Percentiles rank a stretch among this genome's conserved stretches.
phyloP scores from a whole-genome alignment of 345 rosid genomes.

The Populus davidiana region DNA sequence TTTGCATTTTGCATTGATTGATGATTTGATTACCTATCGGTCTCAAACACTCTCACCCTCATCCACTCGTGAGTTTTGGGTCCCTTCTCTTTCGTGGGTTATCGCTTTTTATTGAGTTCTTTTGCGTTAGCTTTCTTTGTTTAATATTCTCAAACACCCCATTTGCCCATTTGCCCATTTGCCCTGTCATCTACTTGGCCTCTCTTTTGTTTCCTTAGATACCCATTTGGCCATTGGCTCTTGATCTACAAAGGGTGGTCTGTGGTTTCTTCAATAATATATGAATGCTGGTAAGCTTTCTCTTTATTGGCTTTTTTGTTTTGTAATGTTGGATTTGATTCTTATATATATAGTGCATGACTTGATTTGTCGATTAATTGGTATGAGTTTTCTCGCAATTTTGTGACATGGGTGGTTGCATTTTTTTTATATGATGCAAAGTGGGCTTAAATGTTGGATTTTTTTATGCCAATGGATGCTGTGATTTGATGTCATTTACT shows the following conservation, averaged over 20 bases:
- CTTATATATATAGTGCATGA: background rate
- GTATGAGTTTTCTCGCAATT: background rate
- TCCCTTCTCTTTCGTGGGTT: background rate
- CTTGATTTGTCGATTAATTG: background rate
- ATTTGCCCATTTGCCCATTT: background rate
- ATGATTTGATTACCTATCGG: background rate
- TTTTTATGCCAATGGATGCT: background rate
- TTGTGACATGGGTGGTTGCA: background rate
- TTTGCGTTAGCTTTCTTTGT: background rate
- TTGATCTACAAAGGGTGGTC: conserved; percentile 2
- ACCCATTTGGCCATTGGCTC: conserved; percentile 2
- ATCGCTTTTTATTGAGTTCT: background rate
- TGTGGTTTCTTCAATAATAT: background rate
- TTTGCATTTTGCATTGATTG: background rate
- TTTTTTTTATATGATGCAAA: background rate
- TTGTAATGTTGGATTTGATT: background rate
- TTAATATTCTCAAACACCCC: background rate
- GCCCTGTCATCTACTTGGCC: background rate
- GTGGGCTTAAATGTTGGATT: background rate
- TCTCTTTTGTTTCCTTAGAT: background rate
- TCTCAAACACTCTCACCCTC: conserved; percentile 2
- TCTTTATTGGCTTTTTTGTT: background rate
- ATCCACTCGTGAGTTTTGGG: background rate
- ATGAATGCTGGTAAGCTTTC: background rate
- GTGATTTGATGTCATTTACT: background rate